Evolutionary conservation across 2,329 filamentous ascomycete species (phyloP).

Genomic region (Juglanconis juglandina): DNA sequence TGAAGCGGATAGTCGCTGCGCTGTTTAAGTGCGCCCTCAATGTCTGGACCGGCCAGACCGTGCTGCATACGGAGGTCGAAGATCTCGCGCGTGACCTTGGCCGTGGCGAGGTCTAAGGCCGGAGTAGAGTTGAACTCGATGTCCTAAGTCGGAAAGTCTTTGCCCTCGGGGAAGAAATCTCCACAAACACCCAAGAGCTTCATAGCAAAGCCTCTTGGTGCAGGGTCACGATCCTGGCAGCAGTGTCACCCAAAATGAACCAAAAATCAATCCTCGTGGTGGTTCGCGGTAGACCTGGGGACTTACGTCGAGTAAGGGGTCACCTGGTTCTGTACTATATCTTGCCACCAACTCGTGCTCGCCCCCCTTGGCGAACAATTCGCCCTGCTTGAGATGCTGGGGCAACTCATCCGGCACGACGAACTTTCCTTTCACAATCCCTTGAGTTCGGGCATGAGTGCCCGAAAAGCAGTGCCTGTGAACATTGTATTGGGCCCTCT

Average conservation of each 20-base stretch:
- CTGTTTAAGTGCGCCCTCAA: constrained; percentile 32
- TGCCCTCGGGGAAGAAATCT: constrained; percentile 36
- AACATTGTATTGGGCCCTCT: background rate
- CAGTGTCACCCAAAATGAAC: background rate
- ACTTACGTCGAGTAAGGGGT: constrained; percentile 28
- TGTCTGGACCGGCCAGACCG: background rate
- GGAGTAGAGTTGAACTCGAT: constrained; percentile 49
- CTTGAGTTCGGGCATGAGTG: constrained; percentile 45
- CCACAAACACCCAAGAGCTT: constrained; percentile 47
- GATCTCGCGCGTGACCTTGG: background rate
- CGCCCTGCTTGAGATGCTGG: constrained; percentile 38
- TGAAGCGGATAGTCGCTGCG: background rate
- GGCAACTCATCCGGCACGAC: constrained; percentile 39
- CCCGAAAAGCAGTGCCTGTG: constrained; percentile 22
- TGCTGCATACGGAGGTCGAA: background rate
- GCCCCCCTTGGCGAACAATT: constrained; percentile 25
- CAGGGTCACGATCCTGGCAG: background rate
- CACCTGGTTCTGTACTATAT: background rate
- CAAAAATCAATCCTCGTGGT: constrained; percentile 25
- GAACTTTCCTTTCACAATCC: constrained; percentile 45
- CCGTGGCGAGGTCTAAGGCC: constrained; percentile 40
- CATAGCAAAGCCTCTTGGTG: constrained; percentile 43
- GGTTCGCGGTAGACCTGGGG: constrained; percentile 36
- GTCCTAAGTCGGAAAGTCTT: constrained; percentile 32
- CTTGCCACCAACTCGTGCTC: background rate